Evolutionary conservation across 257 asterid genomes (phyloP).

Genomic region (Nicotiana attenuata): DNA sequence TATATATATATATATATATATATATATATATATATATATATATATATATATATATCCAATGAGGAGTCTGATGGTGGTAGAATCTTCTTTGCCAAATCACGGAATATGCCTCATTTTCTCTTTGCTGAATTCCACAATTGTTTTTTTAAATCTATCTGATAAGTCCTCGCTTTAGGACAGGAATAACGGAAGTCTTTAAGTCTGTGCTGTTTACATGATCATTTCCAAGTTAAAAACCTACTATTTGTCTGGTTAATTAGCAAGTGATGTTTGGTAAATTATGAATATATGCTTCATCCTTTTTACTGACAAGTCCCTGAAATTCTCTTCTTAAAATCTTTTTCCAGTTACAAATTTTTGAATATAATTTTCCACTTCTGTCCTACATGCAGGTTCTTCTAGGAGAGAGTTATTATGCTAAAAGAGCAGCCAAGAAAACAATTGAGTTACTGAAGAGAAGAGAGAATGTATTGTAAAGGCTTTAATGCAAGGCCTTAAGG

Average conservation of each 20-base stretch:
- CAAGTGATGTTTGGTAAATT: neutral
- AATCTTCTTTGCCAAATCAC: neutral
- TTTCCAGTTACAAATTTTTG: neutral
- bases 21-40: too few species aligned
- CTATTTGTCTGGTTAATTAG: neutral
- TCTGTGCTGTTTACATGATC: neutral
- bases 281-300: constrained; percentile 15
- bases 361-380: neutral
- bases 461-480: constrained; percentile 53
- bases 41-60: too few species aligned
- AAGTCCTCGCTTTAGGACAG: neutral
- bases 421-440: constrained; percentile 86
- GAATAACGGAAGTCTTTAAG: neutral
- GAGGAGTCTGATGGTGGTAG: neutral
- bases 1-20: too few species aligned
- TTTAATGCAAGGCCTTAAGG: constrained; percentile 69
- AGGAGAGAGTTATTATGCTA: constrained; percentile 83
- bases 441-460: constrained; percentile 73
- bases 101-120: neutral
- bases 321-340: neutral
- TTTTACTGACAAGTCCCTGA: neutral
- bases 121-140: neutral
- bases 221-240: neutral
- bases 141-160: neutral
- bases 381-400: constrained; percentile 57